Percentiles rank a stretch among this genome's conserved stretches.
phyloP scores from a whole-genome alignment of 352 stramenopile species.

The Globisporangium camurandrum region DNA sequence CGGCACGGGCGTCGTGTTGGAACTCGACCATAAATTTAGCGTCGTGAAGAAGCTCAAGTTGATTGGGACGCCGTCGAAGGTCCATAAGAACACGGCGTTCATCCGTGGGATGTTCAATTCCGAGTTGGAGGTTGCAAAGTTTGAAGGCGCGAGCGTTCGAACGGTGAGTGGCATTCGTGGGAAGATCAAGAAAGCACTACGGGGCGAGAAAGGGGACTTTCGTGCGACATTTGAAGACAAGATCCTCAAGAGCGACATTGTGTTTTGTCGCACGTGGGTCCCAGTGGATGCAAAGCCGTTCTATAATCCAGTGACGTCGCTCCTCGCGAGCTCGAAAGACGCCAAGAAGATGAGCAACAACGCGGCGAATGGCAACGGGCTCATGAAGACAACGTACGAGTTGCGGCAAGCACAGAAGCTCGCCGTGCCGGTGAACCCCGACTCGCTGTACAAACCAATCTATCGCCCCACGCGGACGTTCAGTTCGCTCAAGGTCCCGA shows the following conservation, averaged over 20 bases:
- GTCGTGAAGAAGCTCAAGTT: conserved; percentile 99
- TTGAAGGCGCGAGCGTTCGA: conserved; percentile 95
- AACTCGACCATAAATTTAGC: conserved; percentile 96
- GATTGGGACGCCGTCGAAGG: conserved; percentile 96
- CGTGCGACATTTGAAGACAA: conserved; percentile 99
- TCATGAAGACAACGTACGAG: conserved; percentile 96
- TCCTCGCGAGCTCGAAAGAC: conserved; percentile 44
- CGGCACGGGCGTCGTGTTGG: conserved; percentile 94
- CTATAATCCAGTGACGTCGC: conserved; percentile 96
- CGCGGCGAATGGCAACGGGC: conserved; percentile 36
- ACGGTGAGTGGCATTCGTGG: conserved; percentile 98
- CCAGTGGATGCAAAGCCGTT: conserved; percentile 97
- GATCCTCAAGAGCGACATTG: conserved; percentile 97
- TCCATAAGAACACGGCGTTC: conserved; percentile 99
- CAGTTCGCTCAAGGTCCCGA: conserved; percentile 91
- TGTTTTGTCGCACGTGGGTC: conserved; percentile 99
- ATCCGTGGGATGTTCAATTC: conserved; percentile 97
- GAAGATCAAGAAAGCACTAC: conserved; percentile 95
- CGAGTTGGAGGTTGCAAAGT: conserved; percentile 94
- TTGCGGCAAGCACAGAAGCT: conserved; percentile 93
- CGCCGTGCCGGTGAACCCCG: conserved; percentile 93
- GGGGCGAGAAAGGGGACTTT: conserved; percentile 93
- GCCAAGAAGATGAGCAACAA: too few species aligned
- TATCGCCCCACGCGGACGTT: conserved; percentile 91
- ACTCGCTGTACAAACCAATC: conserved; percentile 99